Percentiles rank a stretch among this genome's conserved stretches.
Evolutionary conservation across 495 filamentous ascomycete species (phyloP).

Genomic region (Lasiosphaeria hispida): DNA sequence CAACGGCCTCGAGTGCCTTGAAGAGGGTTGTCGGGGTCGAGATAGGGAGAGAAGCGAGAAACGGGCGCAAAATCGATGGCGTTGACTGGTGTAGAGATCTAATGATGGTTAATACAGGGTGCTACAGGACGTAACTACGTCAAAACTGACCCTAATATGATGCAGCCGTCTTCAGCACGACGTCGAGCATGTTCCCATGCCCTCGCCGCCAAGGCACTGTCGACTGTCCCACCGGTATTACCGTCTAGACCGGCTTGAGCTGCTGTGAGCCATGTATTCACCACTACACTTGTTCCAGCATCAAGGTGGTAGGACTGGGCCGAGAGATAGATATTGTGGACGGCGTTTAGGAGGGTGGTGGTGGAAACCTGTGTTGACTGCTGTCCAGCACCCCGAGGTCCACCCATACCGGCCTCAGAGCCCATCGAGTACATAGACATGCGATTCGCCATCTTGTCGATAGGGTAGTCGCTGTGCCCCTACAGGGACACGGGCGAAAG

Average conservation of each 20-base stretch:
- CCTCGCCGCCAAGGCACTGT: slow-evolving; percentile 71
- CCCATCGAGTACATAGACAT: slow-evolving; percentile 85
- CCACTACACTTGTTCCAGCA: slow-evolving; percentile 86
- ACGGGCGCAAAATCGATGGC: slow-evolving; percentile 78
- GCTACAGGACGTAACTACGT: background rate
- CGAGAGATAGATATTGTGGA: slow-evolving; percentile 85
- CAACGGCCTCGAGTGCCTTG: slow-evolving; percentile 72
- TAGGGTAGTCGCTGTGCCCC: slow-evolving; percentile 29
- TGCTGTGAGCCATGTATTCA: slow-evolving; percentile 91
- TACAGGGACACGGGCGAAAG: slow-evolving; percentile 35
- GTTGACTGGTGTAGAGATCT: slow-evolving; percentile 87
- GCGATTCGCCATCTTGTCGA: slow-evolving; percentile 67
- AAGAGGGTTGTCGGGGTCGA: slow-evolving; percentile 69
- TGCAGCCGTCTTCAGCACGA: slow-evolving; percentile 92
- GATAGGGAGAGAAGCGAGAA: slow-evolving; percentile 76
- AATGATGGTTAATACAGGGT: slow-evolving; percentile 7
- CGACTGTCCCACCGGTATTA: slow-evolving; percentile 70
- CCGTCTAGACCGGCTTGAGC: slow-evolving; percentile 63
- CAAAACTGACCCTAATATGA: slow-evolving; percentile 73
- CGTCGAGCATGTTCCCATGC: slow-evolving; percentile 97
- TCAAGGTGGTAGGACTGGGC: slow-evolving; percentile 79
- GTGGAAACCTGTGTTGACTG: slow-evolving; percentile 83
- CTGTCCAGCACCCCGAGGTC: slow-evolving; percentile 58
- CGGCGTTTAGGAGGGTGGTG: slow-evolving; percentile 83
- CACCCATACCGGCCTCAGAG: slow-evolving; percentile 53